These are phyloP conservation scores for Penicillium sp. DNA, from an alignment of 2,329 filamentous ascomycete species.

Conservation along the genomic window DNA sequence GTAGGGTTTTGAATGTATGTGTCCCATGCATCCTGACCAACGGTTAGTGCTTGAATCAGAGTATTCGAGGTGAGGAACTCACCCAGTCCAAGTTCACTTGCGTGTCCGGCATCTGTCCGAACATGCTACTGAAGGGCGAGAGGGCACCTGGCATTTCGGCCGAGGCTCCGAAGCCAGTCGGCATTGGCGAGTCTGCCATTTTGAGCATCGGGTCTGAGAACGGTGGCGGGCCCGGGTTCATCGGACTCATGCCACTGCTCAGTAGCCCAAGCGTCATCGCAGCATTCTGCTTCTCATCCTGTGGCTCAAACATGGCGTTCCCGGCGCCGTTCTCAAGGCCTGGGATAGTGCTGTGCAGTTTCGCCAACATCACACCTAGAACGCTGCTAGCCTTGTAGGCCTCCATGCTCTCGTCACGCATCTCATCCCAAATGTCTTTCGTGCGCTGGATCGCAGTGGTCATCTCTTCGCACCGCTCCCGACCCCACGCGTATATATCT, in stretches of 20 bases:
- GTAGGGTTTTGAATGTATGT: slow-evolving; percentile 61
- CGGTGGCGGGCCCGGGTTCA: slow-evolving; percentile 30
- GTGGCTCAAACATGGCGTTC: slow-evolving; percentile 33
- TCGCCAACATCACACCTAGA: slow-evolving; percentile 77
- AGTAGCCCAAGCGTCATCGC: slow-evolving; percentile 68
- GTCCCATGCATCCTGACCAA: slow-evolving; percentile 61
- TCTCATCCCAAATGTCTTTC: slow-evolving; percentile 71
- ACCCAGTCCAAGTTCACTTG: slow-evolving; percentile 61
- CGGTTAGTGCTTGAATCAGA: background rate
- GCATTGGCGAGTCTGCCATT: slow-evolving; percentile 28
- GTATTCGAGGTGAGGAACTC: slow-evolving; percentile 29
- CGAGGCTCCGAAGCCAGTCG: slow-evolving; percentile 24
- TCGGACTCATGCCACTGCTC: slow-evolving; percentile 57
- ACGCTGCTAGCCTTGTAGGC: slow-evolving; percentile 80
- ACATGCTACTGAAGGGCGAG: slow-evolving; percentile 52
- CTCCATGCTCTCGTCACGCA: slow-evolving; percentile 76
- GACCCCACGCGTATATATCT: slow-evolving; percentile 46
- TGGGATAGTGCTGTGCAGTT: slow-evolving; percentile 51
- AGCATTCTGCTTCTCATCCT: slow-evolving; percentile 59
- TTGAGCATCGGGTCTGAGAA: slow-evolving; percentile 31
- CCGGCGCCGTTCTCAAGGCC: slow-evolving; percentile 24
- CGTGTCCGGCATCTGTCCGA: slow-evolving; percentile 55
- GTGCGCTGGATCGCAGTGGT: slow-evolving; percentile 67
- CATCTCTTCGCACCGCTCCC: slow-evolving; percentile 64
- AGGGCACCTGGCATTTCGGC: slow-evolving; percentile 39